These are phyloP conservation scores for Eimeria sp. DNA, from an alignment of 169 alveolate genomes.

Conservation along the genomic window DNA sequence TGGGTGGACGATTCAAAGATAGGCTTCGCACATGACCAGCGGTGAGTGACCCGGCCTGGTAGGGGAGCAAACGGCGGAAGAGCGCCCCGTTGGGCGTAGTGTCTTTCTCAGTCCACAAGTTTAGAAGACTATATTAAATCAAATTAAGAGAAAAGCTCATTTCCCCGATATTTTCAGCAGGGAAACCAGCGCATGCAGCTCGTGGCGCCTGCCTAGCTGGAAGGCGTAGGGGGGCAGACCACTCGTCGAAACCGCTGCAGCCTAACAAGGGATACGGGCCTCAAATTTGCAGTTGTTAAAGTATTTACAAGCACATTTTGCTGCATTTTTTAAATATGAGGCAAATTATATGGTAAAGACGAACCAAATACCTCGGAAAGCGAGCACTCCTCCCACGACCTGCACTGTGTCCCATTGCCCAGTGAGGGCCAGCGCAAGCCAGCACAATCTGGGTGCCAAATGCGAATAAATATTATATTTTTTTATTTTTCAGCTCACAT, in stretches of 20 bases:
- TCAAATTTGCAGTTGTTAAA: neutral
- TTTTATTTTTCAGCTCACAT: neutral
- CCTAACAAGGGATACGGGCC: neutral
- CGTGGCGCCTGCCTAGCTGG: neutral
- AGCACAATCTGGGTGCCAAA: neutral
- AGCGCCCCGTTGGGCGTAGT: neutral
- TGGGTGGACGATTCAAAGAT: neutral
- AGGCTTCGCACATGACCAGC: conserved; percentile 13
- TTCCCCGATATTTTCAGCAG: neutral
- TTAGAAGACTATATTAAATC: neutral
- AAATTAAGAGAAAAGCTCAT: neutral
- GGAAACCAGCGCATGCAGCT: neutral
- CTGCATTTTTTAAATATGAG: no score
- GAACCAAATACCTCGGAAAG: neutral
- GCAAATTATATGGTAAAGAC: neutral
- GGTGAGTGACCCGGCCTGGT: conserved; percentile 24
- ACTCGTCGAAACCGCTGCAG: conserved; percentile 13
- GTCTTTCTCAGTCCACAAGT: neutral
- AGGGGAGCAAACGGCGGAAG: conserved; percentile 2
- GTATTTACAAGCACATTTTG: neutral
- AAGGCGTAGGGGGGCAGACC: conserved; percentile 2
- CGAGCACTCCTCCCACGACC: neutral
- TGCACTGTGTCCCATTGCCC: neutral
- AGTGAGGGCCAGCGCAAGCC: neutral
- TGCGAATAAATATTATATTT: neutral